phyloP scores from a whole-genome alignment of 2,329 filamentous ascomycete genomes.

The Venturia carpophila region DNA sequence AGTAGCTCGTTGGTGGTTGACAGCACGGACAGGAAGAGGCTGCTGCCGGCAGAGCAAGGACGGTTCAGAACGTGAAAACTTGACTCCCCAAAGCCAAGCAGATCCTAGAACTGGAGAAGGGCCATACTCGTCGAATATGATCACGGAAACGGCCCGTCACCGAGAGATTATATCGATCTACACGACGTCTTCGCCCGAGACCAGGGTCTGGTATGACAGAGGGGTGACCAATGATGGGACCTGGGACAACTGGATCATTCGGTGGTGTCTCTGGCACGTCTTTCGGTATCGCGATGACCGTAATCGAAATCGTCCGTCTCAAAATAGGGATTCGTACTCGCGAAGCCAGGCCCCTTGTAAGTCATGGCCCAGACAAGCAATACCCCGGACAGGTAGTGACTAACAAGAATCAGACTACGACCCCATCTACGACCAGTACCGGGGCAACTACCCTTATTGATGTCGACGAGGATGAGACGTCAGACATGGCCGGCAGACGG shows the following conservation, averaged over 20 bases:
- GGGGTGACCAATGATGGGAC: slow-evolving; percentile 35
- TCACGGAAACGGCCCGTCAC: slow-evolving; percentile 42
- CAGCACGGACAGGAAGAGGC: slow-evolving; percentile 36
- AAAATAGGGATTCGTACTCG: not conserved
- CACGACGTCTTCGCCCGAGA: slow-evolving; percentile 32
- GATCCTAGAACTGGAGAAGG: slow-evolving; percentile 26
- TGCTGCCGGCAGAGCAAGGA: slow-evolving; percentile 33
- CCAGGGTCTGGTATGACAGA: slow-evolving; percentile 35
- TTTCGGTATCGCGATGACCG: slow-evolving; percentile 42
- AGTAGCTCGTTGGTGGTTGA: not conserved
- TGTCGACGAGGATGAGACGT: not conserved
- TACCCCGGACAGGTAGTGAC: not conserved
- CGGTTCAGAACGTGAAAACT: slow-evolving; percentile 34
- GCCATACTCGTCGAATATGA: slow-evolving; percentile 41
- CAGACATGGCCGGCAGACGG: not conserved
- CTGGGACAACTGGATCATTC: slow-evolving; percentile 44
- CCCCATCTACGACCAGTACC: slow-evolving; percentile 11
- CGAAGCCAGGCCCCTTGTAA: not conserved
- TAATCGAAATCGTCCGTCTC: slow-evolving; percentile 23
- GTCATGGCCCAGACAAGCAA: not conserved
- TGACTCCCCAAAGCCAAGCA: slow-evolving; percentile 32
- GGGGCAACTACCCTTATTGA: not conserved
- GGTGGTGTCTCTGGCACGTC: slow-evolving; percentile 46
- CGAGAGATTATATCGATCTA: slow-evolving; percentile 38
- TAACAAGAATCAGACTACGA: slow-evolving; percentile 3